Base-by-base conservation (phyloP, 1,284 basidiomycete genomes). In the Tylopilus sp. region DNA sequence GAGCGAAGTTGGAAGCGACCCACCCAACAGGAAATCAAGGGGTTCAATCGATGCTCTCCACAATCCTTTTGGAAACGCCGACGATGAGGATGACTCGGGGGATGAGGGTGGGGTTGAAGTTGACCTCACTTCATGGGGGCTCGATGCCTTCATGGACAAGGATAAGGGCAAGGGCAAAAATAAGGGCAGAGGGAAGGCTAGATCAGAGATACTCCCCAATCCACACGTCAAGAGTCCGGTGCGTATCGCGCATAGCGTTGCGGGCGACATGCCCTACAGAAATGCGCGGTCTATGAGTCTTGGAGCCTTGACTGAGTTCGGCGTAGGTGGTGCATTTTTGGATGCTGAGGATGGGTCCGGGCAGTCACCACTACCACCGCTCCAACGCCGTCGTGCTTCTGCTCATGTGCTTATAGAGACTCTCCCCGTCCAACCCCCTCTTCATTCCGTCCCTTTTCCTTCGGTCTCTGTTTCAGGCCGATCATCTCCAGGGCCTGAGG, bases 111-210 rank as follows among this genome's bases (percentile, higher is more conserved):
- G 84, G 22, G 68, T 91, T 57, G 92, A 94, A 74, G 91, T 95
- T 26, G 93, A 95, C 78, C 82, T 95, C 59, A 84, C 91, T 5
- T 94, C 93, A 26, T 95, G 94, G 93, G 93, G 93, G 4, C 82
- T 95, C 29, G 91, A 94, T 65, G 86, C 88, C 22, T 89, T 93
- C 76, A 87, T 93, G 64, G 84, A 89, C 0, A 91, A 91, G 73
- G 87, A 89, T 66, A 90, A 88, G 77, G 79, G 75, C 78, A 69
- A 82, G 81, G 80, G 76, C 8, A 69, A 84, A 85, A 69, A 19
- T 29, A 62, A 55, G 56, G 81, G 80, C 18, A 86, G 86, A 72
- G 79, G 69, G 44, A 84, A 79, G 68, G 77, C 80, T 44, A 90
- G 87, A 74, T 84, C 86, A 47, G 81, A 82, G 19, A 76, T 82